A percentile compares a stretch with the other conserved stretches of the same genome.
Conservation (phyloP, 768 basidiomycete species). For the Tricholoma furcatifolium region DNA sequence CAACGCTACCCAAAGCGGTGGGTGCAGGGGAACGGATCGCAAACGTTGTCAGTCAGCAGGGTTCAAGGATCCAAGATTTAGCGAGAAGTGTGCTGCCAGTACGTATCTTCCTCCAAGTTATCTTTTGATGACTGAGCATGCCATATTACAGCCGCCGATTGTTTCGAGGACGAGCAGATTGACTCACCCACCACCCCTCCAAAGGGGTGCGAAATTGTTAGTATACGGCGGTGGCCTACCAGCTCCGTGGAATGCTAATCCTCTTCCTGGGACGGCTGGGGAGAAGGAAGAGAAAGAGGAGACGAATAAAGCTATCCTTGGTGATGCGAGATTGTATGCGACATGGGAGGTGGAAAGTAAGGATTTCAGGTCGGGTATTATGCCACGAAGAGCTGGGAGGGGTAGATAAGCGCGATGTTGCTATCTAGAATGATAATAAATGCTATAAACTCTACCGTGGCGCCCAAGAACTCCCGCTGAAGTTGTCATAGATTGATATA, state of each 20-base stretch:
- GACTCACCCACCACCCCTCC: conserved; percentile 62
- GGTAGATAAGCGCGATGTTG: no score
- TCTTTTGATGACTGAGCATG: neutral
- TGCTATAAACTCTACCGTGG: no score
- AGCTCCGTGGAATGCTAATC: conserved; percentile 52
- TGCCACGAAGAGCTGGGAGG: conserved; percentile 14
- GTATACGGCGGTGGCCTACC: conserved; percentile 47
- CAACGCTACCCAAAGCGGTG: conserved; percentile 43
- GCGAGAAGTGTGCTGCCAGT: conserved; percentile 69
- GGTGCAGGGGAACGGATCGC: conserved; percentile 50
- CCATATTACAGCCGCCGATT: conserved; percentile 44
- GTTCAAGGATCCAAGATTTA: conserved; percentile 64
- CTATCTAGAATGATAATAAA: no score
- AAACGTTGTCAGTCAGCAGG: conserved; percentile 63
- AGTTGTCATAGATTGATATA: neutral
- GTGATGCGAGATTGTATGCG: conserved; percentile 52
- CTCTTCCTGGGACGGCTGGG: conserved; percentile 28
- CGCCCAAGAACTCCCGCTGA: no score
- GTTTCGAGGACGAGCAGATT: conserved; percentile 61
- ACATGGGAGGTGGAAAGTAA: conserved; percentile 60
- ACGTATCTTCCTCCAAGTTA: conserved; percentile 24
- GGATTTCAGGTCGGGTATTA: conserved; percentile 41
- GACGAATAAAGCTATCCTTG: conserved; percentile 35
- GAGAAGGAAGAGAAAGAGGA: conserved; percentile 24
- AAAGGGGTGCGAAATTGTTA: conserved; percentile 47